Evolutionary conservation across 345 rosid species (phyloP).

Genomic region (Brassica rapa): DNA sequence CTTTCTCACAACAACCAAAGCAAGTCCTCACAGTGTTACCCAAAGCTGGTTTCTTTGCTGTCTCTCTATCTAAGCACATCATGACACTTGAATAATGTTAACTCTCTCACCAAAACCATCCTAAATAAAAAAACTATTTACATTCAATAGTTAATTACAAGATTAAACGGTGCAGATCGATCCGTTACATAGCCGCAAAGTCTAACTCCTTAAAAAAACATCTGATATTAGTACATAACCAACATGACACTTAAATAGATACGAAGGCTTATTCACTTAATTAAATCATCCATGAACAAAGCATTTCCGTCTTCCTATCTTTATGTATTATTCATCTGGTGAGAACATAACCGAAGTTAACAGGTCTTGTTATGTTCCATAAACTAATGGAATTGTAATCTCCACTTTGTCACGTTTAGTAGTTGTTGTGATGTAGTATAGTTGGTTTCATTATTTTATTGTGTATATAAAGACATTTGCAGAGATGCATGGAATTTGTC

Average conservation of each 20-base stretch:
- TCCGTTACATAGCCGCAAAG: constrained; percentile 30
- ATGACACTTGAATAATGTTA: neutral
- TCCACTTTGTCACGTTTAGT: neutral
- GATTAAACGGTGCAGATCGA: constrained; percentile 14
- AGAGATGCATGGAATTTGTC: too few relatives aligned
- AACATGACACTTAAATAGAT: too few relatives aligned
- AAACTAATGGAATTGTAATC: neutral
- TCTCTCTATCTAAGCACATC: constrained; percentile 16
- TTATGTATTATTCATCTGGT: too few relatives aligned
- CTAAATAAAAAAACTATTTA: neutral
- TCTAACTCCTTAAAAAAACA: constrained; percentile 29
- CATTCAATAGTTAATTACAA: constrained; percentile 28
- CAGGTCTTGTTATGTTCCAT: neutral
- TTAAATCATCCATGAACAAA: too few relatives aligned
- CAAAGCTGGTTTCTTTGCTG: constrained; percentile 14
- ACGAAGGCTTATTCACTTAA: too few relatives aligned
- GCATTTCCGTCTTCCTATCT: too few relatives aligned
- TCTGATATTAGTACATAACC: neutral
- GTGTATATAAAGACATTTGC: too few relatives aligned
- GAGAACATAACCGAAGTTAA: too few relatives aligned
- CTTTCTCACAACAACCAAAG: neutral
- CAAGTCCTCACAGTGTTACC: neutral
- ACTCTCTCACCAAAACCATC: constrained; percentile 5
- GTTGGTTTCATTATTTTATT: neutral
- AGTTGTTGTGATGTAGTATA: neutral